Base-by-base conservation (phyloP, 2,329 filamentous ascomycete genomes). In the Scytalidium sp. region DNA sequence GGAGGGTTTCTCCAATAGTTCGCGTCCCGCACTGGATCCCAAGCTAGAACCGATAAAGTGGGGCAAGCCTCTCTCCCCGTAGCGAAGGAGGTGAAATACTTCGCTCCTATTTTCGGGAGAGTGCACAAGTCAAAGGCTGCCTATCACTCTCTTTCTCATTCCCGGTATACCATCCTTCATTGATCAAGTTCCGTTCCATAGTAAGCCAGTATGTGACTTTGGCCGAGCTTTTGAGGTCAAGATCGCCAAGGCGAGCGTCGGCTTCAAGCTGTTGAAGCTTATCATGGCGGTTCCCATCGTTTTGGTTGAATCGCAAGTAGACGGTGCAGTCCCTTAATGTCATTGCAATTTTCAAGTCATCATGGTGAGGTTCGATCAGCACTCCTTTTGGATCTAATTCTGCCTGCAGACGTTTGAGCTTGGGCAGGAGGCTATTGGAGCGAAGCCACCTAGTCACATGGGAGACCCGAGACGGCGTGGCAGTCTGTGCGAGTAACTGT, bases 281-380 rank as follows among this genome's bases (percentile, higher is more conserved):
- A 6, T 58, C 54, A 1, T 60, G 52, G 7, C 56, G 58, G 41
- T 67, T 62, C 17, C 57, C 53, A 7, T 52, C 47, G 46, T 50
- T 40, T 11, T 42, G 53, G 2, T 67, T 67, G 49, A 90, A 76
- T 60, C 81, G 80, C 39, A 90, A 72, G 61, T 86, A 91, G 59
- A 88, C 79, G 3, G 87, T 89, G 65, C 88, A 91, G 70, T 94
- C 89, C 45, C 89, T 75, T 56, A 94, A 66, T 3, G 89, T 92
- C 88, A 93, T 93, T 49, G 87, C 87, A 6, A 88, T 72, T 11
- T 80, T 76, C 52, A 88, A 83, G 22, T 78, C 71, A 10, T 69
- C 63, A 29, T 76, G 67, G 3, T 65, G 61, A 3, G 63, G 52
- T 50, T 73, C 67, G 1, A 47, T 40, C 3, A 66, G 40, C 3